Evolutionary conservation across 2,329 filamentous ascomycete genomes (phyloP).

Genomic region (Botrytis galanthina): DNA sequence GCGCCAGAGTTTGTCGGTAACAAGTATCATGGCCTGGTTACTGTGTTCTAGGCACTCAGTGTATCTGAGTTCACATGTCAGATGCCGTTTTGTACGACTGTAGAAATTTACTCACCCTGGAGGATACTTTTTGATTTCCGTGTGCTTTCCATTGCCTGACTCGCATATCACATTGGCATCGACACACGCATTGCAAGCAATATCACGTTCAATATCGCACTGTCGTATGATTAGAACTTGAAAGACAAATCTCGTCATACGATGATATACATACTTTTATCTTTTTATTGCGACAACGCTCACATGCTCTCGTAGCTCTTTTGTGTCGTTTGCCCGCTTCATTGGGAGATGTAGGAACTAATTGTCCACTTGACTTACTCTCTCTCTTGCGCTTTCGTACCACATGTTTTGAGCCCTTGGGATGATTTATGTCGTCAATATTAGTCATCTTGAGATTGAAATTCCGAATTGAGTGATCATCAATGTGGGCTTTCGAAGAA

Average conservation of each 20-base stretch:
- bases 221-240: background rate
- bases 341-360: background rate
- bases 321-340: slow-evolving; percentile 3
- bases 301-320: slow-evolving; percentile 14
- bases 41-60: slow-evolving; percentile 3
- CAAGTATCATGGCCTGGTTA: slow-evolving; percentile 10
- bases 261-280: background rate
- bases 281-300: slow-evolving; percentile 17
- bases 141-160: slow-evolving; percentile 10
- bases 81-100: background rate
- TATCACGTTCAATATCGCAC: slow-evolving; percentile 8
- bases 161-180: slow-evolving; percentile 12
- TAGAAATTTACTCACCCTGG: background rate
- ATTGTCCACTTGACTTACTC: background rate
- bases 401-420: background rate
- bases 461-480: background rate
- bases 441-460: background rate
- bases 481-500: background rate
- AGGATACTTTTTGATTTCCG: slow-evolving; percentile 12
- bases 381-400: slow-evolving; percentile 13
- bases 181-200: slow-evolving; percentile 16
- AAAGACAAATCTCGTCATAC: background rate
- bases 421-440: background rate
- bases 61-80: slow-evolving; percentile 3
- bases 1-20: slow-evolving; percentile 1